A percentile compares a stretch with the other conserved stretches of the same genome.
These are phyloP conservation scores for Candida qinlingensis DNA, from an alignment of 805 yeast genomes.

Conservation along the genomic window DNA sequence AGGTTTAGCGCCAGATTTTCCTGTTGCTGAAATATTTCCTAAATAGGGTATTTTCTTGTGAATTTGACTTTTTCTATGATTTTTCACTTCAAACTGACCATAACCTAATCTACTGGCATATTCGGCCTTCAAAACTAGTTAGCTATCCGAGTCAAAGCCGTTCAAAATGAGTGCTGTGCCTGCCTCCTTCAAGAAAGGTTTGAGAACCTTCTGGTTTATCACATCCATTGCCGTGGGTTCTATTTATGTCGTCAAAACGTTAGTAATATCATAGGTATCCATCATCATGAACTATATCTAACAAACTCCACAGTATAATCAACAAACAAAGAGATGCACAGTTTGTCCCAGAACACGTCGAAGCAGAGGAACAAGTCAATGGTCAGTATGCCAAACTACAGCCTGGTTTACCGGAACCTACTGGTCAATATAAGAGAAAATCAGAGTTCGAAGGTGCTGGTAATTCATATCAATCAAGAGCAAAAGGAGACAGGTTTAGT, in stretches of 20 bases:
- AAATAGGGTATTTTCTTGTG: too few relatives aligned
- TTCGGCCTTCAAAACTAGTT: neutral
- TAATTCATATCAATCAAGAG: conserved; percentile 50
- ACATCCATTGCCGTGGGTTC: conserved; percentile 25
- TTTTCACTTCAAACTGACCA: too few relatives aligned
- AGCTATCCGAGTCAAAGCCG: too few relatives aligned
- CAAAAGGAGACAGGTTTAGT: conserved; percentile 44
- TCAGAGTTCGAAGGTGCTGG: conserved; percentile 70
- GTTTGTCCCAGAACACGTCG: conserved; percentile 29
- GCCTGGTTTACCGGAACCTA: conserved; percentile 52
- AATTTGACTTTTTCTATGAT: too few relatives aligned
- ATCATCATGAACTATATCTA: neutral
- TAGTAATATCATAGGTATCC: conserved; percentile 6
- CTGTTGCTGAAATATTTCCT: too few relatives aligned
- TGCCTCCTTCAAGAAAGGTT: conserved; percentile 13
- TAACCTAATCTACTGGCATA: too few relatives aligned
- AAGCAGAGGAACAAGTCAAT: conserved; percentile 12
- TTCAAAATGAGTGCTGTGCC: conserved; percentile 6
- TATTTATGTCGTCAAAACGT: conserved; percentile 26
- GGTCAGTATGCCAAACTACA: conserved; percentile 30
- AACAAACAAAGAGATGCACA: conserved; percentile 31
- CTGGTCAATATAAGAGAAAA: conserved; percentile 38
- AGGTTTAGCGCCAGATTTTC: too few relatives aligned
- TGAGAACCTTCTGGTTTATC: conserved; percentile 21
- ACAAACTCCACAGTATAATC: conserved; percentile 19